These are phyloP conservation scores for Ogataea thermomethanolica DNA, from an alignment of 805 yeast species.

Conservation along the genomic window DNA sequence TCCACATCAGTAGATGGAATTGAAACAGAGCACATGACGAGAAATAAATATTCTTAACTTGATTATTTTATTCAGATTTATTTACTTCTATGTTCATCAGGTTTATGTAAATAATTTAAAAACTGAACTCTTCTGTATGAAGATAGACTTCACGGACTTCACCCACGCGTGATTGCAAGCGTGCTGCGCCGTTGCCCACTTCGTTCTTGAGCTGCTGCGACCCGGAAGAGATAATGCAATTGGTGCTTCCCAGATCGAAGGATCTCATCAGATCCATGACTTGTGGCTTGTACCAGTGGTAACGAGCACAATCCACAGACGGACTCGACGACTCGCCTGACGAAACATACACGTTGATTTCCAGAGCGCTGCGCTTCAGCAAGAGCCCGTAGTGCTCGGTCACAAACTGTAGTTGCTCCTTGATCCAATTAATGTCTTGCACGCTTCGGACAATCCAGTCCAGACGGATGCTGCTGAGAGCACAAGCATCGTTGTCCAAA, in stretches of 20 bases:
- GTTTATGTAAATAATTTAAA: constrained; percentile 20
- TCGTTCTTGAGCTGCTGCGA: constrained; percentile 38
- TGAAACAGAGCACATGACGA: constrained; percentile 14
- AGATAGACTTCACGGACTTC: constrained; percentile 43
- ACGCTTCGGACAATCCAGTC: constrained; percentile 41
- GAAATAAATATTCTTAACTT: too few relatives aligned
- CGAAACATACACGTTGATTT: constrained; percentile 18
- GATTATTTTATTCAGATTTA: too few relatives aligned
- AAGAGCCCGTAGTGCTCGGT: constrained; percentile 31
- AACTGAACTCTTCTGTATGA: constrained; percentile 52
- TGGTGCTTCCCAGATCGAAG: constrained; percentile 32
- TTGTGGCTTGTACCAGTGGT: constrained; percentile 16
- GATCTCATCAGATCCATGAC: constrained; percentile 17
- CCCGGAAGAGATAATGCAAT: constrained; percentile 45
- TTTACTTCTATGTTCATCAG: too few relatives aligned
- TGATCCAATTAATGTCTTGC: constrained; percentile 40
- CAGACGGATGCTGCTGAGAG: constrained; percentile 34
- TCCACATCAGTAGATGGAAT: constrained; percentile 21
- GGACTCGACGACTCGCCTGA: constrained; percentile 1
- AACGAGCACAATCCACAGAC: neutral
- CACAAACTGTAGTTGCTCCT: constrained; percentile 35
- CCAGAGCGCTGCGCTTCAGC: constrained; percentile 9
- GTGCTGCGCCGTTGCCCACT: constrained; percentile 39
- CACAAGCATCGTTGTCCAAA: constrained; percentile 16
- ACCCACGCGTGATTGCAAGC: constrained; percentile 36